phyloP scores from a whole-genome alignment of 805 yeast genomes.

The Cyberlindnera suaveolens region DNA sequence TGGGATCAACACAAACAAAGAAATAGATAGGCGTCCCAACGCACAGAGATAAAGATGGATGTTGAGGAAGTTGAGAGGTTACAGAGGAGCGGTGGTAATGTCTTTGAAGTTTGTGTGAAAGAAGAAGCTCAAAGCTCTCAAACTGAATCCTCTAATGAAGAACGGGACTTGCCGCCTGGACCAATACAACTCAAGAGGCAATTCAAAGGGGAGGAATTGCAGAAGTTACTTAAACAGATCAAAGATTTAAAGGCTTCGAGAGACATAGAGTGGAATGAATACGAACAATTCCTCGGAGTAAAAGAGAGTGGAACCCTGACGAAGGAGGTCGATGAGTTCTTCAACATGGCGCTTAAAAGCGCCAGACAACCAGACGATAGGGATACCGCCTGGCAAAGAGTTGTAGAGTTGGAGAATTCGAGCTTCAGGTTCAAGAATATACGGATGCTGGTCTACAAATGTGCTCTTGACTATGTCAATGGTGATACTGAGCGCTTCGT shows the following conservation, averaged over 20 bases:
- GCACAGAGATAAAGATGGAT: background rate
- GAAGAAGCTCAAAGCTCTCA: too few species aligned
- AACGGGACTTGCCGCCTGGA: too few species aligned
- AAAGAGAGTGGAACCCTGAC: background rate
- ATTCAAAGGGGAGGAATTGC: background rate
- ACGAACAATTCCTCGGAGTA: background rate
- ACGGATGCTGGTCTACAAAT: background rate
- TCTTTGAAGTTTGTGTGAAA: too few species aligned
- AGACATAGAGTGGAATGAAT: background rate
- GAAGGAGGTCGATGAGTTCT: background rate
- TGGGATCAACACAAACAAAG: too few species aligned
- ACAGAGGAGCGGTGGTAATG: background rate
- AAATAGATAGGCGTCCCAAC: too few species aligned
- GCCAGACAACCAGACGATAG: background rate
- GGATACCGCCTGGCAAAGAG: background rate
- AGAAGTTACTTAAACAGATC: background rate
- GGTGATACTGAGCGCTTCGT: background rate
- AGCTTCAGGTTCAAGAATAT: background rate
- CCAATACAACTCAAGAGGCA: too few species aligned
- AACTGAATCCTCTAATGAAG: too few species aligned
- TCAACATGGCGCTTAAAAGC: background rate
- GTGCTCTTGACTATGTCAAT: background rate
- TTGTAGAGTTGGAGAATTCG: background rate
- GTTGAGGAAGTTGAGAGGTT: background rate
- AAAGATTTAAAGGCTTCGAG: background rate